Percentiles rank a stretch among this genome's conserved stretches.
phyloP scores from a whole-genome alignment of 129 eudicot genomes.

The Lactuca sativa region DNA sequence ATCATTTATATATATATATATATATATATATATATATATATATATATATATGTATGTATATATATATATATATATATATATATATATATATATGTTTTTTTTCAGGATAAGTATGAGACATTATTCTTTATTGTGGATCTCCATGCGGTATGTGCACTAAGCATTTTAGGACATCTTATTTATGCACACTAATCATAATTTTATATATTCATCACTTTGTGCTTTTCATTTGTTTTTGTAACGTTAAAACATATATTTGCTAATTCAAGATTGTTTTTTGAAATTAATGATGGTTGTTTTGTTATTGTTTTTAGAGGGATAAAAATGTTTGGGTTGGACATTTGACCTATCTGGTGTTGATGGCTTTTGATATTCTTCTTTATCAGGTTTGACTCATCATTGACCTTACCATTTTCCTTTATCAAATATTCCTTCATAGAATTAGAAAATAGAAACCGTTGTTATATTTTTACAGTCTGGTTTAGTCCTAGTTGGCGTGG shows the following conservation, averaged over 20 bases:
- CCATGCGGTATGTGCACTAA: conserved; percentile 67
- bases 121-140: conserved; percentile 96
- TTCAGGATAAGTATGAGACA: conserved; percentile 87
- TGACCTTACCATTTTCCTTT: not conserved
- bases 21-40: no score
- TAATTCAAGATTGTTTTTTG: not conserved
- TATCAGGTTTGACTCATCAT: conserved; percentile 61
- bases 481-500: conserved; percentile 97
- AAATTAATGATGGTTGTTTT: conserved; percentile 7
- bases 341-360: conserved; percentile 94
- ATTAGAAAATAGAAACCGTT: conserved; percentile 5
- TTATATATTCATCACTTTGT: not conserved
- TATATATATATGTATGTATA: no score
- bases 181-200: not conserved
- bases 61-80: no score
- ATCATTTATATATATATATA: no score
- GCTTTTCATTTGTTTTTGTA: not conserved
- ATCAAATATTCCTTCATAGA: not conserved
- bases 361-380: conserved; percentile 98
- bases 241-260: conserved; percentile 47
- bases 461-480: conserved; percentile 69
- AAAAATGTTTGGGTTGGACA: conserved; percentile 95
- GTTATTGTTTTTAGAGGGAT: conserved; percentile 64
- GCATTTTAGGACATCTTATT: not conserved
- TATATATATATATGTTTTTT: not conserved